Evolutionary conservation across 2,329 filamentous ascomycete genomes (phyloP).

Genomic region (Nemania sp.): DNA sequence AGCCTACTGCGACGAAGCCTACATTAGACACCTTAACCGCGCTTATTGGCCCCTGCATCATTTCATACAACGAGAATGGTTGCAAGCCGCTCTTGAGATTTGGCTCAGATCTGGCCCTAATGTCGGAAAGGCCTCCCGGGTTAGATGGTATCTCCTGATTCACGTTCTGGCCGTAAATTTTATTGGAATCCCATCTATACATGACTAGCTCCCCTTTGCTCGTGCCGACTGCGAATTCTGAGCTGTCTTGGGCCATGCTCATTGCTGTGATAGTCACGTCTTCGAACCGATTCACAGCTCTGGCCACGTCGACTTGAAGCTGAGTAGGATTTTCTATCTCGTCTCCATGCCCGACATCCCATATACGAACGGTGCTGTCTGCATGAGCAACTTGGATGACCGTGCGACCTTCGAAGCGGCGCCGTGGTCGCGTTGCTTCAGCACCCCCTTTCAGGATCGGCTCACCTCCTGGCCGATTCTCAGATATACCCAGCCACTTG

Average conservation of each 20-base stretch:
- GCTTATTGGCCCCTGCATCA: slow-evolving; percentile 79
- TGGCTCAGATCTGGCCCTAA: slow-evolving; percentile 71
- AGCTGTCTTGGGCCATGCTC: slow-evolving; percentile 77
- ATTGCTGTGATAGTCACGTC: slow-evolving; percentile 78
- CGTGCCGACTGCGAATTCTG: slow-evolving; percentile 83
- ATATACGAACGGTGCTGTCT: slow-evolving; percentile 88
- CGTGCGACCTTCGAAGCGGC: slow-evolving; percentile 80
- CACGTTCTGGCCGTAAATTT: slow-evolving; percentile 66
- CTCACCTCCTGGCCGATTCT: slow-evolving; percentile 78
- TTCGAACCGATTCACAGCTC: slow-evolving; percentile 77
- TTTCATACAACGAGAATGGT: slow-evolving; percentile 79
- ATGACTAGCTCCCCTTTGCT: slow-evolving; percentile 81
- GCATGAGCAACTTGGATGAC: slow-evolving; percentile 86
- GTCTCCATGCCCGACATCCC: slow-evolving; percentile 90
- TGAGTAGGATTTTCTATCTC: slow-evolving; percentile 85
- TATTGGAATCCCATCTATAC: slow-evolving; percentile 86
- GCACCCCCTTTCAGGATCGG: slow-evolving; percentile 78
- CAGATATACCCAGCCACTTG: slow-evolving; percentile 88
- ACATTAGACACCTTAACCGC: slow-evolving; percentile 86
- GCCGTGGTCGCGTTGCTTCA: slow-evolving; percentile 68
- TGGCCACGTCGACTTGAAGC: slow-evolving; percentile 83
- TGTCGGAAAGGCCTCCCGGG: slow-evolving; percentile 73
- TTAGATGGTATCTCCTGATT: slow-evolving; percentile 58
- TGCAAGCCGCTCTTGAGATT: slow-evolving; percentile 77
- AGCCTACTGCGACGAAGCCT: slow-evolving; percentile 87